Evolutionary conservation across 495 filamentous ascomycete genomes (phyloP).

Genomic region (Penicillium ochrochloron): DNA sequence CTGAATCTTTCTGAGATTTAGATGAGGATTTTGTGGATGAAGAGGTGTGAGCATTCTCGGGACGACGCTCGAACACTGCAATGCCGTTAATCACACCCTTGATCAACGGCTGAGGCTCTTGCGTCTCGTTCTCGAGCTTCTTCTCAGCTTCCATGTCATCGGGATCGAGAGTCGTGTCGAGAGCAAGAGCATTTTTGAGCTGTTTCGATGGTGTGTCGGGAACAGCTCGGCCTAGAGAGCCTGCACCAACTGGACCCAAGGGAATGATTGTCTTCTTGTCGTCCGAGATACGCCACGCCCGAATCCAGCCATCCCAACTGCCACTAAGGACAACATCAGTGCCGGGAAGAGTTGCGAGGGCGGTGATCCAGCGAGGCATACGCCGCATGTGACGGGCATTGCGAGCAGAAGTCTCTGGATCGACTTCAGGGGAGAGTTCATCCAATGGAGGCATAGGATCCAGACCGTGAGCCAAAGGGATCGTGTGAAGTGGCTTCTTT

Average conservation of each 20-base stretch:
- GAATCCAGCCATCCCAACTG: constrained; percentile 89
- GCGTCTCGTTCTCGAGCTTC: constrained; percentile 17
- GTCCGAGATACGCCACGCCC: constrained; percentile 81
- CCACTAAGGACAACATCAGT: constrained; percentile 87
- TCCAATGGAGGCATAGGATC: constrained; percentile 66
- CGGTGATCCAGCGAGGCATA: constrained; percentile 84
- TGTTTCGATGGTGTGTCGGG: constrained; percentile 46
- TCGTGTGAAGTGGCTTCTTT: constrained; percentile 89
- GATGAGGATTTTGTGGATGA: constrained; percentile 31
- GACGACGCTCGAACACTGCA: constrained; percentile 71
- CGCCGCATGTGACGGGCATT: constrained; percentile 47
- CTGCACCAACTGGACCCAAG: constrained; percentile 66
- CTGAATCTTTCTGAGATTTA: constrained; percentile 62
- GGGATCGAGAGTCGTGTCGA: constrained; percentile 27
- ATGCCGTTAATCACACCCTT: constrained; percentile 87
- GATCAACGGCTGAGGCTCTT: constrained; percentile 45
- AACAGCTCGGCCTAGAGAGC: constrained; percentile 16
- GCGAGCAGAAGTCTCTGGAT: constrained; percentile 64
- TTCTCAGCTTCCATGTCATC: constrained; percentile 34
- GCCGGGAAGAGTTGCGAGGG: constrained; percentile 80
- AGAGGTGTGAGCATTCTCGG: constrained; percentile 36
- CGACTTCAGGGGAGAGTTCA: constrained; percentile 70
- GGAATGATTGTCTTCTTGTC: constrained; percentile 81
- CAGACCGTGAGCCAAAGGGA: constrained; percentile 81
- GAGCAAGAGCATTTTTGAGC: constrained; percentile 40